Evolutionary conservation across 805 yeast genomes (phyloP).

Genomic region (Lachancea nothofagi): DNA sequence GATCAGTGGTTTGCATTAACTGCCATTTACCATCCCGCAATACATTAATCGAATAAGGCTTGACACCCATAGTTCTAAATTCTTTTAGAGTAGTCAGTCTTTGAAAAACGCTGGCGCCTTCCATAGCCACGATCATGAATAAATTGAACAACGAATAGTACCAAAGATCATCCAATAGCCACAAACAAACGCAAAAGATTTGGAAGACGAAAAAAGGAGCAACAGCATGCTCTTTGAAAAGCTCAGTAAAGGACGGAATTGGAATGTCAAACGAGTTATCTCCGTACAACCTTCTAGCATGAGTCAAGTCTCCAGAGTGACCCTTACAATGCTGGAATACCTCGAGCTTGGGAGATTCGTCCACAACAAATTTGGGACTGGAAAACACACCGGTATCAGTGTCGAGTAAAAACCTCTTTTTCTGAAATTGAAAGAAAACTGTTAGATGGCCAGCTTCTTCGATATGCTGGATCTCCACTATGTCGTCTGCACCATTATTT

Average conservation of each 20-base stretch:
- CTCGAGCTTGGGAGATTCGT: slow-evolving; percentile 50
- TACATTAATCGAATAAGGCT: slow-evolving; percentile 76
- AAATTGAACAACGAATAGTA: slow-evolving; percentile 86
- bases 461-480: slow-evolving; percentile 54
- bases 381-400: slow-evolving; percentile 49
- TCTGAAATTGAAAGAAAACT: slow-evolving; percentile 77
- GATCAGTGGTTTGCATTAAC: slow-evolving; percentile 60
- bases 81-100: slow-evolving; percentile 91
- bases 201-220: slow-evolving; percentile 98
- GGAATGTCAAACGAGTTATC: slow-evolving; percentile 90
- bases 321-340: slow-evolving; percentile 56
- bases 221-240: slow-evolving; percentile 95
- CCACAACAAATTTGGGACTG: slow-evolving; percentile 73
- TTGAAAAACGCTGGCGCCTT: slow-evolving; percentile 91
- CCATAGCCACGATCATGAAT: slow-evolving; percentile 89
- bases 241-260: slow-evolving; percentile 81
- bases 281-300: slow-evolving; percentile 61
- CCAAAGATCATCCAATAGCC: slow-evolving; percentile 98
- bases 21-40: slow-evolving; percentile 68
- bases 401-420: slow-evolving; percentile 79
- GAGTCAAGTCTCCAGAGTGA: slow-evolving; percentile 46
- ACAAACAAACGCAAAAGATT: slow-evolving; percentile 87
- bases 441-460: slow-evolving; percentile 56
- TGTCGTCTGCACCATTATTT: slow-evolving; percentile 80
- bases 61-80: slow-evolving; percentile 95